Conservation (phyloP, 2,329 filamentous ascomycete genomes). For the Colletotrichum nymphaeae region DNA sequence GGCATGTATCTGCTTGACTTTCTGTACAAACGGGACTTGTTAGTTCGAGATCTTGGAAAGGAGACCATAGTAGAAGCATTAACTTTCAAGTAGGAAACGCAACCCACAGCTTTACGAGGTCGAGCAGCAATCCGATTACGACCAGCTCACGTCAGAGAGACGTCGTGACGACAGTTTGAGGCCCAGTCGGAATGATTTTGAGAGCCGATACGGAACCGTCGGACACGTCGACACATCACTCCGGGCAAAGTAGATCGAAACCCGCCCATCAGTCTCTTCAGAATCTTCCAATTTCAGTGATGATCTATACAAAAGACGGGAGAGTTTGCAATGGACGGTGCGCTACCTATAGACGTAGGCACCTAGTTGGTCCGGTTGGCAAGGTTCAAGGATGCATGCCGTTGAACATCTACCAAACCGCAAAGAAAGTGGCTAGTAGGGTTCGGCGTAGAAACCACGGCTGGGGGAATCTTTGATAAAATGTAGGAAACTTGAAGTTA, state of each 20-base stretch:
- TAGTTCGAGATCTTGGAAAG: background rate
- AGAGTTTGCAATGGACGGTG: too few species aligned
- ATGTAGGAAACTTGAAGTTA: too few species aligned
- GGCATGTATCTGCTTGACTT: background rate
- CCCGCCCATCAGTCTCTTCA: rapidly evolving
- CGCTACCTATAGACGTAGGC: too few species aligned
- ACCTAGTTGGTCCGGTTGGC: too few species aligned
- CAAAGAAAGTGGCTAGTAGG: too few species aligned
- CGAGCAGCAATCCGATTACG: background rate
- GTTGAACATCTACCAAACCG: too few species aligned
- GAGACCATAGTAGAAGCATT: background rate
- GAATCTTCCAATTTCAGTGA: too few species aligned
- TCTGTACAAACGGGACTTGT: background rate
- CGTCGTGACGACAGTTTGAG: too few species aligned
- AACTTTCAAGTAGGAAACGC: background rate
- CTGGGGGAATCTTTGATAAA: too few species aligned
- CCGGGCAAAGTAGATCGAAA: background rate
- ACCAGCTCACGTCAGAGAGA: background rate
- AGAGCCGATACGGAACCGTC: background rate
- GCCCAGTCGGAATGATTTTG: background rate
- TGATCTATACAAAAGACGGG: too few species aligned
- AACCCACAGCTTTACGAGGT: background rate
- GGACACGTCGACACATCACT: background rate
- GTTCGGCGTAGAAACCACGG: too few species aligned
- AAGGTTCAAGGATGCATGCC: too few species aligned